Evolutionary conservation across 257 asterid genomes (phyloP).

Genomic region (Capsicum baccatum): DNA sequence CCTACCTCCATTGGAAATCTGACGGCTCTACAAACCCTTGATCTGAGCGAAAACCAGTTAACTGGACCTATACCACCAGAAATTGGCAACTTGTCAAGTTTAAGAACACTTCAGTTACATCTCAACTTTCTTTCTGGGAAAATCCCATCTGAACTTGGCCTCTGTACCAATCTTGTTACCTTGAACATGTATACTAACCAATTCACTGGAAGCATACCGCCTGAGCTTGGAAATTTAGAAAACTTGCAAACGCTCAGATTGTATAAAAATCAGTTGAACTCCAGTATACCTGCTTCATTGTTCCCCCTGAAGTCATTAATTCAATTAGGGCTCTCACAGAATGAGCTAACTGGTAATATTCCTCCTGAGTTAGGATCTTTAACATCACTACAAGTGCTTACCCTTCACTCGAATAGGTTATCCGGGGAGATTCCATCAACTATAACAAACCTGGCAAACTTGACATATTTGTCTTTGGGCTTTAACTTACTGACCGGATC

Average conservation of each 20-base stretch:
- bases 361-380: slow-evolving; percentile 54
- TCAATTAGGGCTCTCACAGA: slow-evolving; percentile 63
- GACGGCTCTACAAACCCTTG: slow-evolving; percentile 51
- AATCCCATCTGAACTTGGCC: slow-evolving; percentile 68
- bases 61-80: slow-evolving; percentile 69
- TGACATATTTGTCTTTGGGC: slow-evolving; percentile 65
- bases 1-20: slow-evolving; percentile 68
- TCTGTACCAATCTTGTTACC: slow-evolving; percentile 48
- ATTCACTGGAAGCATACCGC: slow-evolving; percentile 67
- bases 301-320: slow-evolving; percentile 54
- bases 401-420: slow-evolving; percentile 73
- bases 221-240: slow-evolving; percentile 59
- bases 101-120: slow-evolving; percentile 56
- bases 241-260: slow-evolving; percentile 52
- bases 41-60: slow-evolving; percentile 59
- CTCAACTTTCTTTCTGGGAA: slow-evolving; percentile 59
- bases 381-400: slow-evolving; percentile 62
- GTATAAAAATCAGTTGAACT: slow-evolving; percentile 55
- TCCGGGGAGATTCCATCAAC: slow-evolving; percentile 66
- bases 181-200: slow-evolving; percentile 55
- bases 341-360: slow-evolving; percentile 55
- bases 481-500: slow-evolving; percentile 66
- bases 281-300: slow-evolving; percentile 66
- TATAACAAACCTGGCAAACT: slow-evolving; percentile 59
- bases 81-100: slow-evolving; percentile 58